phyloP scores from a whole-genome alignment of 2,329 filamentous ascomycete species.

The Beauveria sp. region DNA sequence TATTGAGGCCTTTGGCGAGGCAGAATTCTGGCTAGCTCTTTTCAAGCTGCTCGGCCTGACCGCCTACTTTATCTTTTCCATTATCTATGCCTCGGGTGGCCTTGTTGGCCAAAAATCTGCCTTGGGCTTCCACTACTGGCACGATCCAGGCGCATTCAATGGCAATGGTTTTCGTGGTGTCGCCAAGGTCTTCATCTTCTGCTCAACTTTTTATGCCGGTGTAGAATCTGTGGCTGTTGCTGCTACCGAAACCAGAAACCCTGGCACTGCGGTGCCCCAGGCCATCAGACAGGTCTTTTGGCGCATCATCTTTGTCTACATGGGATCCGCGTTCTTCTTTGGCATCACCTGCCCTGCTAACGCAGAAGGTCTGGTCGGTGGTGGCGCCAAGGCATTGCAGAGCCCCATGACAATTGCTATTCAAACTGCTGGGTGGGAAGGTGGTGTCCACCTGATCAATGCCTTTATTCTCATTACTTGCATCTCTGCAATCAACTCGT shows the following conservation, averaged over 20 bases:
- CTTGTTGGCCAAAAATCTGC: constrained; percentile 47
- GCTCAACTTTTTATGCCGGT: constrained; percentile 64
- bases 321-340: constrained; percentile 67
- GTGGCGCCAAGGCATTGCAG: constrained; percentile 52
- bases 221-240: constrained; percentile 57
- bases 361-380: constrained; percentile 43
- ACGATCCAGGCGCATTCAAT: constrained; percentile 60
- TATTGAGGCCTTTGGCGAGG: constrained; percentile 68
- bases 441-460: constrained; percentile 70
- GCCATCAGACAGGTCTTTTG: constrained; percentile 55
- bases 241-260: constrained; percentile 53
- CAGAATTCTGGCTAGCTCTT: constrained; percentile 71
- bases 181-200: constrained; percentile 60
- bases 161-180: constrained; percentile 59
- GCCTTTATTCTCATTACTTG: constrained; percentile 69
- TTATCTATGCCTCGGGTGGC: constrained; percentile 64
- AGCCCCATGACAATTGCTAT: constrained; percentile 69
- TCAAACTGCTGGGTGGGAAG: constrained; percentile 64
- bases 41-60: constrained; percentile 63
- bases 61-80: constrained; percentile 67
- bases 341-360: constrained; percentile 67
- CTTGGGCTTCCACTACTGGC: constrained; percentile 66
- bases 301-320: constrained; percentile 56
- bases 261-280: constrained; percentile 45
- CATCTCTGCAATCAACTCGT: constrained; percentile 63